Percentiles rank a stretch among this genome's conserved stretches.
These are phyloP conservation scores for Myxozyma sirexii DNA, from an alignment of 805 yeast species.

Conservation along the genomic window DNA sequence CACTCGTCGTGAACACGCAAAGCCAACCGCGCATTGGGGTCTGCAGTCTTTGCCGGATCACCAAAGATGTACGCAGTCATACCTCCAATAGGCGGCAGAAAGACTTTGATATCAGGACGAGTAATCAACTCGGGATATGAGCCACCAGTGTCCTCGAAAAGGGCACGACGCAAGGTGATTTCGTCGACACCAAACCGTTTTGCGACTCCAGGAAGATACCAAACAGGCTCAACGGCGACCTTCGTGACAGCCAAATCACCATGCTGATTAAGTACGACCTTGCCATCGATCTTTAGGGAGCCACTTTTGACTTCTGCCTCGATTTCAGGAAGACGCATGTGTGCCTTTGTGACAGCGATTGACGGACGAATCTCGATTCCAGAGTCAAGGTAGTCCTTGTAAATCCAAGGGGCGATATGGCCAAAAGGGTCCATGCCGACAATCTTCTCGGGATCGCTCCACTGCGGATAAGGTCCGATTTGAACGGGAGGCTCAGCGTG, in stretches of 20 bases:
- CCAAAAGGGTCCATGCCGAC: slow-evolving; percentile 71
- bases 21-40: slow-evolving; percentile 55
- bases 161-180: slow-evolving; percentile 56
- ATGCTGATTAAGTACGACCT: slow-evolving; percentile 57
- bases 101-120: slow-evolving; percentile 66
- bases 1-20: slow-evolving; percentile 70
- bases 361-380: slow-evolving; percentile 62
- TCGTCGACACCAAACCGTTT: slow-evolving; percentile 62
- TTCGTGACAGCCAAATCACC: slow-evolving; percentile 68
- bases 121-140: slow-evolving; percentile 71
- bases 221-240: slow-evolving; percentile 70
- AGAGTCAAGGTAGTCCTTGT: slow-evolving; percentile 46
- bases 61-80: slow-evolving; percentile 68
- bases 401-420: slow-evolving; percentile 65
- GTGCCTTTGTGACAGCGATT: slow-evolving; percentile 68
- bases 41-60: slow-evolving; percentile 56
- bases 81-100: slow-evolving; percentile 72
- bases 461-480: slow-evolving; percentile 57
- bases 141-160: slow-evolving; percentile 71
- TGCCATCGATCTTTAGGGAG: slow-evolving; percentile 59
- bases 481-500: slow-evolving; percentile 65
- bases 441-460: slow-evolving; percentile 60
- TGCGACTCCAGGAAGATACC: slow-evolving; percentile 73
- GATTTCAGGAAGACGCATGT: slow-evolving; percentile 61
- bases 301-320: slow-evolving; percentile 59